These are phyloP conservation scores for Trypethelium eluteriae DNA, from an alignment of 495 filamentous ascomycete genomes.

Conservation along the genomic window DNA sequence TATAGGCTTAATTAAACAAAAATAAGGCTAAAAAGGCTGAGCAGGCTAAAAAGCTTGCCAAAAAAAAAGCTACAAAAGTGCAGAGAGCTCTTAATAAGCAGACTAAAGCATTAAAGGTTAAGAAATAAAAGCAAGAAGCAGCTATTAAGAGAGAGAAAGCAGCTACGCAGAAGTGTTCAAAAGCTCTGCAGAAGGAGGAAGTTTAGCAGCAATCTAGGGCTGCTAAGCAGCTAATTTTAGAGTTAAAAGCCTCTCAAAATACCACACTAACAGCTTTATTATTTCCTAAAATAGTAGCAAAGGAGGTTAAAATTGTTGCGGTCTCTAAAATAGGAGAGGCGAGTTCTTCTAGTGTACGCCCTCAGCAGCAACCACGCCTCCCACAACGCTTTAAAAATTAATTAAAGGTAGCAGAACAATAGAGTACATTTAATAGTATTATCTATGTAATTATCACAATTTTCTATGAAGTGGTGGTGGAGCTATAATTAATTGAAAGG, in stretches of 20 bases:
- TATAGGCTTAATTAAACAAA: not conserved
- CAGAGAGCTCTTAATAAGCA: not conserved
- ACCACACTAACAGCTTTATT: not conserved
- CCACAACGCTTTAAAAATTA: not conserved
- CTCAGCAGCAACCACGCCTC: not conserved
- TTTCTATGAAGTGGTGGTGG: not conserved
- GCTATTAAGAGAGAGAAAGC: not conserved
- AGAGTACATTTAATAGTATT: not conserved
- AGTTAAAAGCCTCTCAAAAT: not conserved
- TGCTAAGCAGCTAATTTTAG: not conserved
- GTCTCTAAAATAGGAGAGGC: not conserved
- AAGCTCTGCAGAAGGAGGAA: not conserved
- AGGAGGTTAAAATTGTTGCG: not conserved
- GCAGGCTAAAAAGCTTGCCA: not conserved
- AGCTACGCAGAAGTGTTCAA: not conserved
- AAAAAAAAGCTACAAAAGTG: not conserved
- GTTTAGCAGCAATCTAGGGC: not conserved
- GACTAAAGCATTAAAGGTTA: not conserved
- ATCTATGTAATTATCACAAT: not conserved
- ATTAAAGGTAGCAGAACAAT: too few species aligned
- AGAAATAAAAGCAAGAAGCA: not conserved
- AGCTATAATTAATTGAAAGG: not conserved
- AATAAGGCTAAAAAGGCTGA: not conserved
- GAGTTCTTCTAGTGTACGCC: not conserved
- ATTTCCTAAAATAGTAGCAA: not conserved